Evolutionary conservation across 352 stramenopile species (phyloP).

Genomic region (Phytophthora chlamydospora): DNA sequence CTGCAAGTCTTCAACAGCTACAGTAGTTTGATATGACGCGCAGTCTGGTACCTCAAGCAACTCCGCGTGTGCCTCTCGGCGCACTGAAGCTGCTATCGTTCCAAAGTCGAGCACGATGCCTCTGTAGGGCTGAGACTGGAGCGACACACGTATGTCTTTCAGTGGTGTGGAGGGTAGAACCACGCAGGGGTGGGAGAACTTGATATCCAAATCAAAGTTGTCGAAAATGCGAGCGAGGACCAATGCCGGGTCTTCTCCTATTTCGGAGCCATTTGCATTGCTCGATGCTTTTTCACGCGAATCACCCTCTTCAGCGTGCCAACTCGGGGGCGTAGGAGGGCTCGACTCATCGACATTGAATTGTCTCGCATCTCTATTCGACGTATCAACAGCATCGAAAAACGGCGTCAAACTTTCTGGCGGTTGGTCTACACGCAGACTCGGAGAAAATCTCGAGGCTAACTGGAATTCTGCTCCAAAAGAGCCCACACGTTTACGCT

Average conservation of each 20-base stretch:
- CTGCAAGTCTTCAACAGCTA: constrained; percentile 35
- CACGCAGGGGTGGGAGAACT: constrained; percentile 51
- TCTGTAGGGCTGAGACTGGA: constrained; percentile 37
- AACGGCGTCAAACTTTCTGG: constrained; percentile 55
- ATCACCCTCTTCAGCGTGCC: neutral
- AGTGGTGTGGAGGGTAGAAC: constrained; percentile 53
- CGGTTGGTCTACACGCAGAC: constrained; percentile 13
- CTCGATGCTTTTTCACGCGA: constrained; percentile 2
- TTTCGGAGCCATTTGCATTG: constrained; percentile 7
- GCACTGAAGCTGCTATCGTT: constrained; percentile 36
- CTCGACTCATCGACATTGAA: constrained; percentile 23
- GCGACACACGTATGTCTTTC: constrained; percentile 31
- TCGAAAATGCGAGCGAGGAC: constrained; percentile 31
- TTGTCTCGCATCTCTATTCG: constrained; percentile 30
- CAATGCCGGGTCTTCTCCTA: constrained; percentile 9
- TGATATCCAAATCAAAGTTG: constrained; percentile 44
- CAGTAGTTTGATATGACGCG: constrained; percentile 20
- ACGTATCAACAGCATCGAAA: constrained; percentile 67
- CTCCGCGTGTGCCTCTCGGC: constrained; percentile 20
- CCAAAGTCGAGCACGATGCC: constrained; percentile 65
- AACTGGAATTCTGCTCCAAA: constrained; percentile 29
- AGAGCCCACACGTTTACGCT: constrained; percentile 24
- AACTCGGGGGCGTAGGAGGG: neutral
- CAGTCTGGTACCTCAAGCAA: constrained; percentile 2
- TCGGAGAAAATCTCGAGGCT: constrained; percentile 25